A percentile compares a stretch with the other conserved stretches of the same genome.
Conservation (phyloP, 2,329 filamentous ascomycete species). For the Pochonia chlamydosporia region DNA sequence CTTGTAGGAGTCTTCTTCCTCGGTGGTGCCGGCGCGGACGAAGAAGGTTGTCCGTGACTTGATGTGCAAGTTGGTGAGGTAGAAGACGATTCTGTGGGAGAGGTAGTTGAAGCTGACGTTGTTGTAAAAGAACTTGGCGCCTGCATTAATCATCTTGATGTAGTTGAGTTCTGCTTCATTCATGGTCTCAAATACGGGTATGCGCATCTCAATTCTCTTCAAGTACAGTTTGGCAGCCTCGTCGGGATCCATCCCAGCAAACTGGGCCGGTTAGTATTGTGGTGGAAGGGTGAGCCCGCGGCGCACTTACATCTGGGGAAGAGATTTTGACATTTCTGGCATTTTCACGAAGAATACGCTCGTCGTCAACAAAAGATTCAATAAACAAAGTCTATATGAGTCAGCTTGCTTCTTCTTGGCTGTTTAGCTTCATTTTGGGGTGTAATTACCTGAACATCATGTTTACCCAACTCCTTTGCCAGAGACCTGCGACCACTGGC, state of each 20-base stretch:
- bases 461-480: slow-evolving; percentile 95
- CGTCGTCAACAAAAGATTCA: slow-evolving; percentile 90
- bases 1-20: slow-evolving; percentile 89
- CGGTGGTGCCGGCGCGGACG: slow-evolving; percentile 76
- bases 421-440: background rate
- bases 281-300: no score
- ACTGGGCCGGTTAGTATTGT: slow-evolving; percentile 40
- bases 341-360: slow-evolving; percentile 91
- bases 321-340: slow-evolving; percentile 97
- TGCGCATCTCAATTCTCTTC: slow-evolving; percentile 81
- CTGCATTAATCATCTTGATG: slow-evolving; percentile 99
- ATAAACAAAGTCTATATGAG: slow-evolving; percentile 80
- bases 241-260: slow-evolving; percentile 83
- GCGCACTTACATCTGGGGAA: slow-evolving; percentile 71
- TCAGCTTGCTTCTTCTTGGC: background rate
- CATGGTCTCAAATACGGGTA: slow-evolving; percentile 96
- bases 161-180: slow-evolving; percentile 90
- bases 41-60: slow-evolving; percentile 94
- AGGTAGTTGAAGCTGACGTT: slow-evolving; percentile 96
- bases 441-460: slow-evolving; percentile 71
- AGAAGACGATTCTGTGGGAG: slow-evolving; percentile 96
- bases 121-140: slow-evolving; percentile 88
- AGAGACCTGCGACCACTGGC: slow-evolving; percentile 74
- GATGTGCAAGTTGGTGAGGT: slow-evolving; percentile 94
- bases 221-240: slow-evolving; percentile 92